These are phyloP conservation scores for Trametes pubescens DNA, from an alignment of 1,284 basidiomycete genomes.

Conservation along the genomic window DNA sequence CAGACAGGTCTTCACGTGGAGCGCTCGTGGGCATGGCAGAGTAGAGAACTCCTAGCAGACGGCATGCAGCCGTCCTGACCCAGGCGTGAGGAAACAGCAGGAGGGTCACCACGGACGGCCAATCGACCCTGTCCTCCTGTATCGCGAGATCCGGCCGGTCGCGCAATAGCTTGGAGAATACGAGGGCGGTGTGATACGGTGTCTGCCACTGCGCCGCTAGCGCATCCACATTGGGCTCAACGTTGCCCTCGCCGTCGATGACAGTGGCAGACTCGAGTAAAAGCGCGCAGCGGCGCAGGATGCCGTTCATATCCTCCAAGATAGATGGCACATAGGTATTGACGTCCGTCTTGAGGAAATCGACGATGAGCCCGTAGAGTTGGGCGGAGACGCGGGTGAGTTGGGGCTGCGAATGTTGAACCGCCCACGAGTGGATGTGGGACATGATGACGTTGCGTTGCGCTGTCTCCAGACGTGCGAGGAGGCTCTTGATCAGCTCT, in stretches of 20 bases:
- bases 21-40: constrained; percentile 53
- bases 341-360: constrained; percentile 63
- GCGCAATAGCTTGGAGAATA: constrained; percentile 70
- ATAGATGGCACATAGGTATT: constrained; percentile 59
- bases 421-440: constrained; percentile 86
- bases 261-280: constrained; percentile 45
- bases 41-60: constrained; percentile 81
- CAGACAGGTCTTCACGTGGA: constrained; percentile 41
- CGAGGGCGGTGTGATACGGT: constrained; percentile 83
- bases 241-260: constrained; percentile 31
- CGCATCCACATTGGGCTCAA: constrained; percentile 56
- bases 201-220: constrained; percentile 76
- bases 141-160: constrained; percentile 59
- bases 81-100: constrained; percentile 94
- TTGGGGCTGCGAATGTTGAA: constrained; percentile 65
- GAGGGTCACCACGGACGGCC: constrained; percentile 71
- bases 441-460: constrained; percentile 68
- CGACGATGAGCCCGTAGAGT: constrained; percentile 82
- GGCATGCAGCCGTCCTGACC: constrained; percentile 87
- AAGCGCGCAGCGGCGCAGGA: constrained; percentile 59
- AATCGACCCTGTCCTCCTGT: constrained; percentile 58
- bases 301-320: constrained; percentile 64
- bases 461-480: constrained; percentile 71
- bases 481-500: constrained; percentile 81
- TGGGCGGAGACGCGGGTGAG: constrained; percentile 81